Base-by-base conservation (phyloP, 2,329 filamentous ascomycete genomes). In the Gaeumannomyces tritici region DNA sequence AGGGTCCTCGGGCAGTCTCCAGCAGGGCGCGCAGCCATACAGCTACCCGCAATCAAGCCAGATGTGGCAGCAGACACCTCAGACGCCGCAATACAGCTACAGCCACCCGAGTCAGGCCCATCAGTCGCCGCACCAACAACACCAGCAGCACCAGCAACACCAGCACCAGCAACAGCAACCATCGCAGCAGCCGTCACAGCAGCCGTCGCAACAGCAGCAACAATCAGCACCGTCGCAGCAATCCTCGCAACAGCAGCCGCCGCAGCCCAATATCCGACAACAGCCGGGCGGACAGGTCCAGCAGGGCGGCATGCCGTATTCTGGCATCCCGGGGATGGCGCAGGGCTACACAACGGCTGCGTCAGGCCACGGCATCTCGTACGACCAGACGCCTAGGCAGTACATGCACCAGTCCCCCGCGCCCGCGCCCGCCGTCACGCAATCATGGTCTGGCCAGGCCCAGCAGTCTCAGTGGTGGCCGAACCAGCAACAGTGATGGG, bases 1-100 rank as follows among this genome's bases (percentile, higher is more conserved):
- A 72, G 81, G 80, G 61, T 78, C 84, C 57, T 75, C 81, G 8
- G 78, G 76, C 60, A 79, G 72, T 67, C 76, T 86, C 72, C 78
- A 73, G 68, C 86, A 79, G 70, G 75, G 59, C n/a, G 77, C 78
- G 8, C 81, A 82, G 67, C 76, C 81, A 65, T 89, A 88, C 71
- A 87, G 82, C 67, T 91, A 89, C 69, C 78, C 79, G 15, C 80
- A 83, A 63, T 79, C 83, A 55, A 78, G 76, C 64, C 84, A 84
- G 69, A 86, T 89, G 79, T 89, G 86, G 86, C 81, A 83, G 35
- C 87, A 89, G 66, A 81, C 83, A 59, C 84, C 87, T 55, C 88
- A 88, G 71, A 79, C 82, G 21, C 79, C 83, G 12, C 84, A 85
- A 66, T 83, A 85, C 66, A 80, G 75, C 66, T 79, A 79, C 67